Percentiles rank a stretch among this genome's conserved stretches.
Conservation (phyloP, 371 early-diverging fungal genomes). For the Astathelohania contejeani region DNA sequence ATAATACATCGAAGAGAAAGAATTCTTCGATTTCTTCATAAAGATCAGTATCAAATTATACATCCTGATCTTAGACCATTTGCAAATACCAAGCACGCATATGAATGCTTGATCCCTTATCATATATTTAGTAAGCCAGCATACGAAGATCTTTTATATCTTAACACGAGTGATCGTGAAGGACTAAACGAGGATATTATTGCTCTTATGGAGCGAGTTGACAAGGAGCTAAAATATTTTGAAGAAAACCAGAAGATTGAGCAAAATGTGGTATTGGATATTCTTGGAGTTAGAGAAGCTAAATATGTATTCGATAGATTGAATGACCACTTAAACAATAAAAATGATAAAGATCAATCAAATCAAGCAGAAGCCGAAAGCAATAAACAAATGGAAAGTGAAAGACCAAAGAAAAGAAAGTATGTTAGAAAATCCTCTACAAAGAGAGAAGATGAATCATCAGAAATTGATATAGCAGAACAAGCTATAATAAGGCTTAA, state of each 20-base stretch:
- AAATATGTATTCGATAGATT: background rate
- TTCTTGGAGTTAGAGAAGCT: background rate
- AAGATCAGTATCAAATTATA: constrained; percentile 39
- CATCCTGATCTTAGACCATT: constrained; percentile 44
- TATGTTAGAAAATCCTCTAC: too few species aligned
- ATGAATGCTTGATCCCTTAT: constrained; percentile 48
- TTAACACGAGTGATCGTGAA: constrained; percentile 1
- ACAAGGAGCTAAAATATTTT: background rate
- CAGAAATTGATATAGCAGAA: too few species aligned
- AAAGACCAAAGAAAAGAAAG: too few species aligned
- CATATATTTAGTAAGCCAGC: constrained; percentile 37
- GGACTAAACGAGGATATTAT: background rate
- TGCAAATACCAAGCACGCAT: constrained; percentile 38
- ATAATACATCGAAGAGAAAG: constrained; percentile 23
- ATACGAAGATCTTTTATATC: constrained; percentile 46
- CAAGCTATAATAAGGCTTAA: too few species aligned
- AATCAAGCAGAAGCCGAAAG: too few species aligned
- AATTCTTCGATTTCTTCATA: constrained; percentile 36
- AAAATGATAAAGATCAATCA: too few species aligned
- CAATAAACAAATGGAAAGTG: too few species aligned
- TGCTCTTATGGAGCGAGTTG: background rate
- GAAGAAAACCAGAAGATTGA: background rate
- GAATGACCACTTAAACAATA: too few species aligned
- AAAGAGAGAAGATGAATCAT: too few species aligned
- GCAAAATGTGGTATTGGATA: background rate